Percentiles rank a stretch among this genome's conserved stretches.
phyloP scores from a whole-genome alignment of 345 rosid species.

The Gossypium longicalyx region DNA sequence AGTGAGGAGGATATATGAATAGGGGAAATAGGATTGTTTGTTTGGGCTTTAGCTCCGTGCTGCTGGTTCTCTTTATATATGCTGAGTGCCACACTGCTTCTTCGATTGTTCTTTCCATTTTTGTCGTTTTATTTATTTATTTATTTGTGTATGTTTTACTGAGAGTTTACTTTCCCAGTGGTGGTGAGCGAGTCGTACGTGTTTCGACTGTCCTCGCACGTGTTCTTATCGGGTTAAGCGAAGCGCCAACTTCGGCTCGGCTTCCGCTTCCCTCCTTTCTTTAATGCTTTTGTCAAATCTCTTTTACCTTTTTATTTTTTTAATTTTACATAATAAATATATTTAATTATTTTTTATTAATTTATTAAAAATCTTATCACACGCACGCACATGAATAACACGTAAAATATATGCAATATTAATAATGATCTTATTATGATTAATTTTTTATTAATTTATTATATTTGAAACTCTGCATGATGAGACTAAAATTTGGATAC shows the following conservation, averaged over 20 bases:
- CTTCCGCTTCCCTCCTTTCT: slow-evolving; percentile 22
- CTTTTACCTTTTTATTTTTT: neutral
- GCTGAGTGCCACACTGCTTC: neutral
- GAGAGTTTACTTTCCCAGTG: slow-evolving; percentile 11
- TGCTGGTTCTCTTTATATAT: slow-evolving; percentile 8
- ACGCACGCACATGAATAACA: too few species aligned
- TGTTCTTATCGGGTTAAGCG: slow-evolving; percentile 36
- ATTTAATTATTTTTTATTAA: too few species aligned
- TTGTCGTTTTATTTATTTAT: neutral
- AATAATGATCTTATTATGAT: too few species aligned
- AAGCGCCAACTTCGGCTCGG: slow-evolving; percentile 56
- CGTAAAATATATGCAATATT: too few species aligned
- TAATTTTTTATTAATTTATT: too few species aligned
- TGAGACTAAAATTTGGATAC: too few species aligned
- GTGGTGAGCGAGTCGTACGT: slow-evolving; percentile 17
- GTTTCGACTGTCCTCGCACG: slow-evolving; percentile 52
- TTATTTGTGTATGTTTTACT: neutral
- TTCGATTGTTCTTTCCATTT: neutral
- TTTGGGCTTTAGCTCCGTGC: neutral
- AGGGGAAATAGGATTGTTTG: neutral
- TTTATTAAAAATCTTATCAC: too few species aligned
- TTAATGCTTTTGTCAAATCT: neutral
- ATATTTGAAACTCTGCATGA: too few species aligned
- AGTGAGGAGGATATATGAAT: neutral
- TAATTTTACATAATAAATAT: neutral